Conservation (phyloP, 345 rosid genomes). For the Tarenaya hassleriana region DNA sequence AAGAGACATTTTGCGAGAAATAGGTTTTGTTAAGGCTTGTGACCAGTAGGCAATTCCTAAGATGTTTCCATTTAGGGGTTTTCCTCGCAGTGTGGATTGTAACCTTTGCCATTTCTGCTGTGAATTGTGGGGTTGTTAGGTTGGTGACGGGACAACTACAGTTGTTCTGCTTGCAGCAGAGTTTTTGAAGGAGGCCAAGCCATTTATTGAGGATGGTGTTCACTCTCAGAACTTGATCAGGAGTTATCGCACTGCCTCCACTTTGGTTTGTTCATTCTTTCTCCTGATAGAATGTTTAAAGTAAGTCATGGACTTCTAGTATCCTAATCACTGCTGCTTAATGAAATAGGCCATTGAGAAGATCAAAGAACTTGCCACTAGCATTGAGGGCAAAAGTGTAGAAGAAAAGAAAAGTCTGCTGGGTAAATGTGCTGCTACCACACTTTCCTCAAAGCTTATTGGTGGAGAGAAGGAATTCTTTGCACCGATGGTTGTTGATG, state of each 20-base stretch:
- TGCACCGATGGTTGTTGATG: constrained; percentile 88
- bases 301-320: background rate
- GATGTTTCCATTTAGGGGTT: no score
- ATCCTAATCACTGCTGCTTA: background rate
- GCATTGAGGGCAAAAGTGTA: constrained; percentile 83
- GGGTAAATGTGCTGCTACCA: constrained; percentile 91
- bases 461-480: constrained; percentile 97
- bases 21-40: no score
- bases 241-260: constrained; percentile 77
- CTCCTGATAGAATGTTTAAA: background rate
- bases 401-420: constrained; percentile 88
- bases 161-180: constrained; percentile 93
- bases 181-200: constrained; percentile 95
- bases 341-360: constrained; percentile 66
- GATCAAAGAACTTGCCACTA: constrained; percentile 69
- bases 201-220: constrained; percentile 94
- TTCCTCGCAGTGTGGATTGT: no score
- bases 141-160: constrained; percentile 97
- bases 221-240: constrained; percentile 88
- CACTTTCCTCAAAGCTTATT: constrained; percentile 92
- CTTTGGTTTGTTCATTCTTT: constrained; percentile 40
- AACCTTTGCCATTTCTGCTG: background rate
- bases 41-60: constrained; percentile 1
- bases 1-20: no score
- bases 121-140: constrained; percentile 42